Evolutionary conservation across 345 rosid genomes (phyloP), one percentile per base, ranked within the genome.

Genomic region (Gynandropsis gynandra): DNA sequence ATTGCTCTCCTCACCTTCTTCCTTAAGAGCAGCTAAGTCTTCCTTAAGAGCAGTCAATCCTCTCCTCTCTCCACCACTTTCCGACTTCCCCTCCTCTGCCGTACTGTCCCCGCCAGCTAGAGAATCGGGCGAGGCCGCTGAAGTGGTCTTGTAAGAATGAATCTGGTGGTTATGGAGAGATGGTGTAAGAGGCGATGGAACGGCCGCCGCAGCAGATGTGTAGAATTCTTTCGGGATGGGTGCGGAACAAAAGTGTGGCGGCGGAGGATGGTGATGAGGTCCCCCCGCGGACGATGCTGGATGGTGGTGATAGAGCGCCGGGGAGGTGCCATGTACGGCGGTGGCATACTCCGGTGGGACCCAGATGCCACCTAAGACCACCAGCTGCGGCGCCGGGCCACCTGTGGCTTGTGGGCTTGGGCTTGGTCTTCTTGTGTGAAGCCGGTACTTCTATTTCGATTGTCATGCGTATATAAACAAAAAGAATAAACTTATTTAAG

Each of bases 371-470:
- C 96, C 96, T 56, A 90, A 68, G 70, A 92, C 90, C 11, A 92
- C 87, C 16, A 92, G 72, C 69, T 75, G 96, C 0, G 90, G 80
- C 4, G 80, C 44, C 6, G 75, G 67, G 1, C 71, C 76, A 45
- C 83, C 82, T 13, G 86, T 48, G 27, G 80, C 66, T 66, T 82
- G 96, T 67, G 93, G 88, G 76, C 80, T 87, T 50, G 96, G 85
- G 70, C 95, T 85, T 27, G 97, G 94, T 71, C 98, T 72, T 58
- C 98, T 80, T 4, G 98, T 92, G 70, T 92, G 98, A 17, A 92
- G 88, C 77, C 98, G 71, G 66, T 85, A 92, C 74, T 92, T 92
- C 98, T 92, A 85, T 66, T n/a, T n/a, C n/a, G n/a, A n/a, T n/a
- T n/a, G n/a, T n/a, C n/a, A n/a, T n/a, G n/a, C n/a, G n/a, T n/a